Percentiles rank a stretch among this genome's conserved stretches.
These are phyloP conservation scores for Xylaria hypoxylon DNA, from an alignment of 2,329 filamentous ascomycete genomes.

Conservation along the genomic window DNA sequence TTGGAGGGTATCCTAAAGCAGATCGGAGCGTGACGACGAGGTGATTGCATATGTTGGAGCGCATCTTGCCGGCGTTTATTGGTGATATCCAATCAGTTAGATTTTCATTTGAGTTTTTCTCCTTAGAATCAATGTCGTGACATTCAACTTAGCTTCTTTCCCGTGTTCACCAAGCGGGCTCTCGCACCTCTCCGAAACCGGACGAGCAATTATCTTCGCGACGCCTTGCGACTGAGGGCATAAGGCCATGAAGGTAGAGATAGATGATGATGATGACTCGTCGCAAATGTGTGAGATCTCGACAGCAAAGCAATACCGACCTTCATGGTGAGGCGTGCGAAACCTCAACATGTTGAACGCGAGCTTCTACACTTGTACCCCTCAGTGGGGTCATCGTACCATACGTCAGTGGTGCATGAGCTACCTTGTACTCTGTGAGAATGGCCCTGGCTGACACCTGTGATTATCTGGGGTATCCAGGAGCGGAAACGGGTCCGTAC, in stretches of 20 bases:
- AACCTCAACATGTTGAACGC: constrained; percentile 6
- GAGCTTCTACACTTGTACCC: constrained; percentile 35
- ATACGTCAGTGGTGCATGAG: constrained; percentile 41
- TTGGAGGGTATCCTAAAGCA: constrained; percentile 84
- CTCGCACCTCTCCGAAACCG: background rate
- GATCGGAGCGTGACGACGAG: constrained; percentile 55
- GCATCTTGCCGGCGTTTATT: constrained; percentile 37
- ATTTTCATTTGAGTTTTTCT: constrained; percentile 30
- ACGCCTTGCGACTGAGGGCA: background rate
- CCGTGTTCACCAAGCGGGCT: background rate
- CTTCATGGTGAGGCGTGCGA: constrained; percentile 2
- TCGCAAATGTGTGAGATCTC: background rate
- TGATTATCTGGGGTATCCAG: constrained; percentile 31
- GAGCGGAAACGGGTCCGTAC: constrained; percentile 38
- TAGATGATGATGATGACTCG: background rate
- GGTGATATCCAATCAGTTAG: constrained; percentile 39
- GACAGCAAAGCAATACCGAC: background rate
- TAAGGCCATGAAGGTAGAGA: background rate
- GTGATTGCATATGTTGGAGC: constrained; percentile 32
- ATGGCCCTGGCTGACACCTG: constrained; percentile 13
- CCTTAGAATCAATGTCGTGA: constrained; percentile 15
- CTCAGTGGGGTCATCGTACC: constrained; percentile 39
- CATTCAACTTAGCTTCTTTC: constrained; percentile 14
- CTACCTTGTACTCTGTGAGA: constrained; percentile 35
- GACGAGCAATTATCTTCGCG: background rate